phyloP scores from a whole-genome alignment of 2,329 filamentous ascomycete genomes.

The Trichoderma koningiopsis region DNA sequence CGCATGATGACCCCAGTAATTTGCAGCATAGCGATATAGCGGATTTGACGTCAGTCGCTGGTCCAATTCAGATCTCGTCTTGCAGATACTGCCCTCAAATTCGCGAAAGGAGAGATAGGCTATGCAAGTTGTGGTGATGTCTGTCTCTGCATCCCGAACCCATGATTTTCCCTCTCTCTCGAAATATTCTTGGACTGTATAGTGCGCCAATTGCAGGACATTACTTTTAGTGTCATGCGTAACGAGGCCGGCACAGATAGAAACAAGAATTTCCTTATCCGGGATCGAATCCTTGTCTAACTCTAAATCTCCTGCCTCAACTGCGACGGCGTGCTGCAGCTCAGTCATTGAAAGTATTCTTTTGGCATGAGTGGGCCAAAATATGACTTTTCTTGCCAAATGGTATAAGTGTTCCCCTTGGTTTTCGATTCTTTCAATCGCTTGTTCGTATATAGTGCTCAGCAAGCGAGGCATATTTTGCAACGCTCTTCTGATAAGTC shows the following conservation, averaged over 20 bases:
- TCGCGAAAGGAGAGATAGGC: constrained; percentile 8
- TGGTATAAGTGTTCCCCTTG: neutral
- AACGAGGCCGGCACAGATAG: constrained; percentile 11
- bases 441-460: neutral
- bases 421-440: constrained; percentile 13
- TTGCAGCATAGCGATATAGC: neutral
- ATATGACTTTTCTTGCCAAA: constrained; percentile 5
- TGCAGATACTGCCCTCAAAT: neutral
- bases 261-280: neutral
- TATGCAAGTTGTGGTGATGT: constrained; percentile 4
- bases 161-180: neutral
- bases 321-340: neutral
- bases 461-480: neutral
- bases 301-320: neutral
- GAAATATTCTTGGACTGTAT: constrained; percentile 20
- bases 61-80: fast-evolving
- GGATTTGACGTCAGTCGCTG: neutral
- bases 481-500: neutral
- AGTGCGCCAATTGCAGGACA: constrained; percentile 11
- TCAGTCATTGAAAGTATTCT: neutral
- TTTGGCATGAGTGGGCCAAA: constrained; percentile 9
- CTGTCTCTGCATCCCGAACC: neutral
- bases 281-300: neutral
- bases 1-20: neutral
- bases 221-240: neutral